Percentiles rank a stretch among this genome's conserved stretches.
Conservation (phyloP, 352 stramenopile genomes). For the Globisporangium orthogonon region DNA sequence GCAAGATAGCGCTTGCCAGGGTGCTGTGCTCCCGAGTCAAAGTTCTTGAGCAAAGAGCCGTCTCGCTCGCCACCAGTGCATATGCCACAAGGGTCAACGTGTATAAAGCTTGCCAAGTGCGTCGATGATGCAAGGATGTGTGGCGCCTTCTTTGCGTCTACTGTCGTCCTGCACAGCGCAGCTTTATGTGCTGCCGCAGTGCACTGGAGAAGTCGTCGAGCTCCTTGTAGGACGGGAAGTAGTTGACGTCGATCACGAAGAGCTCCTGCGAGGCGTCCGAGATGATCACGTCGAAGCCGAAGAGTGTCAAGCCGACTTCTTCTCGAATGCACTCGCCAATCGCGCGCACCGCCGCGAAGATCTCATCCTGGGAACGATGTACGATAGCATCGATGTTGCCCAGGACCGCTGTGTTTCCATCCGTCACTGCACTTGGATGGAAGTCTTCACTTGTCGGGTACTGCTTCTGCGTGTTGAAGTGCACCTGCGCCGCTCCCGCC, state of each 20-base stretch:
- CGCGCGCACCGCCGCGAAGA: constrained; percentile 44
- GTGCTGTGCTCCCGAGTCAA: no score
- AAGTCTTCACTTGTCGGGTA: constrained; percentile 70
- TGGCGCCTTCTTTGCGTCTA: background rate
- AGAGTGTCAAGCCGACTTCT: constrained; percentile 59
- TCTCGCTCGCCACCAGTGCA: no score
- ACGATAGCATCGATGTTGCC: background rate
- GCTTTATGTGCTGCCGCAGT: constrained; percentile 57
- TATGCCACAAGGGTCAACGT: background rate
- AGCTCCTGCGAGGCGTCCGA: constrained; percentile 44
- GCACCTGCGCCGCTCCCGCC: constrained; percentile 40
- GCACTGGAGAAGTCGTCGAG: constrained; percentile 54
- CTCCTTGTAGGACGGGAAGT: constrained; percentile 86
- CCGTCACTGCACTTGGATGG: constrained; percentile 15
- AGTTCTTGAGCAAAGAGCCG: no score
- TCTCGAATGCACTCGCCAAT: constrained; percentile 66
- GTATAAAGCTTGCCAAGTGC: background rate
- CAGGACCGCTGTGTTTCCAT: background rate
- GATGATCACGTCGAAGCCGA: constrained; percentile 84
- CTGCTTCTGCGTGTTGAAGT: constrained; percentile 78
- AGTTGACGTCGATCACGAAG: constrained; percentile 85
- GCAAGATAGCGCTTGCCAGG: background rate
- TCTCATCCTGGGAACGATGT: constrained; percentile 30
- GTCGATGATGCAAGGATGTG: no score
- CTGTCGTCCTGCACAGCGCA: constrained; percentile 15